These are phyloP conservation scores for Thermothelomyces thermophilus DNA, from an alignment of 2,329 filamentous ascomycete species.

Conservation along the genomic window DNA sequence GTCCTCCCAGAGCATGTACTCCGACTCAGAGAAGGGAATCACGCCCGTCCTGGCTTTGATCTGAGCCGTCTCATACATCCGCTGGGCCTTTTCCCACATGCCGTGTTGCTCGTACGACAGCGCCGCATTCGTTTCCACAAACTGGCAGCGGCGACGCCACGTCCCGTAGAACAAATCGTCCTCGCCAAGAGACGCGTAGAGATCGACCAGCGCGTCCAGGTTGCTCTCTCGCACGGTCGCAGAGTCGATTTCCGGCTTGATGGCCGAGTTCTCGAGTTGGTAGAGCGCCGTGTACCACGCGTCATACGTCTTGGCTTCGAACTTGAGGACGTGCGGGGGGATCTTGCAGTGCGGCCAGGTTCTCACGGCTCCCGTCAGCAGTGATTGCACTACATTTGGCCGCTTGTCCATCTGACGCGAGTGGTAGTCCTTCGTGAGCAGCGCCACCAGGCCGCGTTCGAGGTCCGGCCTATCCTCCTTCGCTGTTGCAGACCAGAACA, in stretches of 20 bases:
- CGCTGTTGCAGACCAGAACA: constrained; percentile 84
- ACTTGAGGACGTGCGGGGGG: constrained; percentile 93
- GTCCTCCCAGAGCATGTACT: constrained; percentile 99
- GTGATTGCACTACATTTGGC: constrained; percentile 89
- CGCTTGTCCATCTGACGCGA: constrained; percentile 88
- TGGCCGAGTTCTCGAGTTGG: constrained; percentile 82
- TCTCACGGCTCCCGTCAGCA: constrained; percentile 80
- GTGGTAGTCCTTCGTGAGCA: constrained; percentile 94
- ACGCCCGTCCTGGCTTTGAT: constrained; percentile 94
- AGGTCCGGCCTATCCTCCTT: constrained; percentile 86
- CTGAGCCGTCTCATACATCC: constrained; percentile 92
- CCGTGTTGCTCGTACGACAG: constrained; percentile 98
- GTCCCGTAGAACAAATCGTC: constrained; percentile 97
- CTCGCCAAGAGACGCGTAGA: constrained; percentile 86
- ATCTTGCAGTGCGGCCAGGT: constrained; percentile 85
- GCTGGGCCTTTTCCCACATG: constrained; percentile 98
- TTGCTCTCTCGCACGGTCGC: constrained; percentile 84
- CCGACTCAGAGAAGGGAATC: constrained; percentile 90
- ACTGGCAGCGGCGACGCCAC: constrained; percentile 90
- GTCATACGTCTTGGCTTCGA: constrained; percentile 86
- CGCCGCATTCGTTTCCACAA: constrained; percentile 94
- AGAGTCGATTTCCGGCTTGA: constrained; percentile 79
- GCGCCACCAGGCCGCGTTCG: constrained; percentile 80
- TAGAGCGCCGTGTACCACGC: constrained; percentile 93
- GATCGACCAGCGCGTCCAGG: constrained; percentile 86